phyloP scores from a whole-genome alignment of 2,329 filamentous ascomycete genomes.

The Ophiostoma piceae region DNA sequence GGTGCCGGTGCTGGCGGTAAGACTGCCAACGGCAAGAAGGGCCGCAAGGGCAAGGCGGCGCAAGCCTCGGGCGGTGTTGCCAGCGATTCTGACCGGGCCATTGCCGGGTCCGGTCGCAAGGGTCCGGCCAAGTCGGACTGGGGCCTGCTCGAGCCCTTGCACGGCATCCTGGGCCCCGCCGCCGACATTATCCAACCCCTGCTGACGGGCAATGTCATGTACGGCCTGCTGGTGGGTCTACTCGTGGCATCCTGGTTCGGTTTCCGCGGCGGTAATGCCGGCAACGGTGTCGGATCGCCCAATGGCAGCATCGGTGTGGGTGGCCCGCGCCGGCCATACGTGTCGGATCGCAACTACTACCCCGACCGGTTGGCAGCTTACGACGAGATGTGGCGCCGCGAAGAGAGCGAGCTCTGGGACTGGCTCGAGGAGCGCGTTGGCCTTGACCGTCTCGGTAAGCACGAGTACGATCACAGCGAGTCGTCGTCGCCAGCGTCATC shows the following conservation, averaged over 20 bases:
- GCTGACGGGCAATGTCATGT: constrained; percentile 70
- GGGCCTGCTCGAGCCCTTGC: constrained; percentile 77
- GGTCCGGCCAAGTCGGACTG: constrained; percentile 51
- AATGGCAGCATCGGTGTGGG: not conserved
- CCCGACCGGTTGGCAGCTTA: constrained; percentile 70
- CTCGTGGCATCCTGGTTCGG: constrained; percentile 71
- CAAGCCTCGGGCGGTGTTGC: constrained; percentile 39
- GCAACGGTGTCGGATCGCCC: constrained; percentile 41
- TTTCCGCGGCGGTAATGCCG: constrained; percentile 39
- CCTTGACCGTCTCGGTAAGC: constrained; percentile 50
- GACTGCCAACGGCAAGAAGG: constrained; percentile 15
- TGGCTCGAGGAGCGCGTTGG: constrained; percentile 87
- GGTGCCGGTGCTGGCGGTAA: not conserved
- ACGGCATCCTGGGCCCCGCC: constrained; percentile 63
- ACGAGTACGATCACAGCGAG: constrained; percentile 25
- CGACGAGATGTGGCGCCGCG: constrained; percentile 84
- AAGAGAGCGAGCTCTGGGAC: constrained; percentile 86
- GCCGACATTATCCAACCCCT: constrained; percentile 64
- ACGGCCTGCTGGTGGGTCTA: constrained; percentile 67
- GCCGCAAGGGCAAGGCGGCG: constrained; percentile 48
- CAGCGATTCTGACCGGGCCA: constrained; percentile 31
- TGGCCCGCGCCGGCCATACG: not conserved
- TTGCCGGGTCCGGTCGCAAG: constrained; percentile 34
- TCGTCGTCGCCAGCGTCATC: constrained; percentile 21
- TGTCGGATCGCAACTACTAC: not conserved